These are phyloP conservation scores for Solanum peruvianum DNA, from an alignment of 257 asterid species.

Conservation along the genomic window DNA sequence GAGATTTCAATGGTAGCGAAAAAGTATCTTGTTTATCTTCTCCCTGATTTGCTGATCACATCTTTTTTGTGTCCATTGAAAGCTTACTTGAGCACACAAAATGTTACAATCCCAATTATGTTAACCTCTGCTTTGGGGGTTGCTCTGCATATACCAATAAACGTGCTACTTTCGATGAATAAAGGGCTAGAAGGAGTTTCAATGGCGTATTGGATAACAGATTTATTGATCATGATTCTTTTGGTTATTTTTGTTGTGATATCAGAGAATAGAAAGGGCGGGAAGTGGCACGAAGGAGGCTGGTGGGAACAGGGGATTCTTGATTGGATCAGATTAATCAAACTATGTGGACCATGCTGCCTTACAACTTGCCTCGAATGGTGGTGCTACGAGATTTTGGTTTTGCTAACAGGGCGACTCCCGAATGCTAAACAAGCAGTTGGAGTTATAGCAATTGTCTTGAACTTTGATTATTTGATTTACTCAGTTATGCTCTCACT, in stretches of 20 bases:
- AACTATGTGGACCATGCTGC: constrained; percentile 64
- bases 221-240: constrained; percentile 18
- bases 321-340: constrained; percentile 47
- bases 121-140: constrained; percentile 48
- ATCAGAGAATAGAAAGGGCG: constrained; percentile 26
- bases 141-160: constrained; percentile 53
- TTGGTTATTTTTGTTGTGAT: constrained; percentile 31
- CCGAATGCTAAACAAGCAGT: constrained; percentile 36
- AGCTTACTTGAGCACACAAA: constrained; percentile 60
- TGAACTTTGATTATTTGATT: constrained; percentile 71
- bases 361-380: constrained; percentile 85
- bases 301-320: constrained; percentile 46
- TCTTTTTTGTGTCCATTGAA: constrained; percentile 65
- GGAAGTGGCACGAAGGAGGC: constrained; percentile 58
- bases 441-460: constrained; percentile 57
- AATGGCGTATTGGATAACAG: constrained; percentile 78
- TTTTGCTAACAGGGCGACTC: constrained; percentile 60
- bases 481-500: constrained; percentile 65
- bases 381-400: constrained; percentile 87
- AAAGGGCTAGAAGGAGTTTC: constrained; percentile 64
- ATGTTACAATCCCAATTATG: constrained; percentile 59
- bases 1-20: constrained; percentile 53
- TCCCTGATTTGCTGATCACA: constrained; percentile 54
- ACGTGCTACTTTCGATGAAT: constrained; percentile 29
- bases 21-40: constrained; percentile 39